A percentile compares a stretch with the other conserved stretches of the same genome.
Conservation (phyloP, 345 rosid genomes). For the Raphanus sativus region DNA sequence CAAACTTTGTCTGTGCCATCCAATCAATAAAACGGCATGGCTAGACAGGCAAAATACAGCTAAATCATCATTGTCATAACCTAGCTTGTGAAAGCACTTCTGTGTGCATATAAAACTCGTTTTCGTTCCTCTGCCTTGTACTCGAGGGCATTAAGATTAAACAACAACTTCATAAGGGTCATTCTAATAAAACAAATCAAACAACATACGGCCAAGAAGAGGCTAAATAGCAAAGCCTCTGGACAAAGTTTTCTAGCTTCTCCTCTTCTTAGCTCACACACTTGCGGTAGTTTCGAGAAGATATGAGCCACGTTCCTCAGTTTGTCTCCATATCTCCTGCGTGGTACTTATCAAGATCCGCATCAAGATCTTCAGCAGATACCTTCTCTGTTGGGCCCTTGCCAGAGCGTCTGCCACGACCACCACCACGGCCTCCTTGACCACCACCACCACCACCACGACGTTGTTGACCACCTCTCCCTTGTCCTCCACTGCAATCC, state of each 20-base stretch:
- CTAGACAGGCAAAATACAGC: neutral
- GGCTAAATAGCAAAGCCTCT: slow-evolving; percentile 32
- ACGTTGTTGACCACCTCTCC: slow-evolving; percentile 54
- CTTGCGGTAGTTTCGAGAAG: slow-evolving; percentile 8
- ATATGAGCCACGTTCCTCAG: slow-evolving; percentile 3
- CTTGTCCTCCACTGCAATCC: slow-evolving; percentile 32
- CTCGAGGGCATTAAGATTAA: neutral
- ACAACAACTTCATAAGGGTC: slow-evolving; percentile 21
- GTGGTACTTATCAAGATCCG: slow-evolving; percentile 89
- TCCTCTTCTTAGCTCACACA: slow-evolving; percentile 28
- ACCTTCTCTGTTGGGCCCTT: slow-evolving; percentile 68
- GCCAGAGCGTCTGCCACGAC: slow-evolving; percentile 54
- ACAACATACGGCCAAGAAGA: slow-evolving; percentile 40
- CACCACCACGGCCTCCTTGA: slow-evolving; percentile 47
- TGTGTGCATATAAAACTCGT: neutral
- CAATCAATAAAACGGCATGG: neutral
- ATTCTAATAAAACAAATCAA: slow-evolving; percentile 32
- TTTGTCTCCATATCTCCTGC: slow-evolving; percentile 78
- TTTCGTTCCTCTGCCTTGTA: neutral
- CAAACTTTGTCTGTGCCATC: neutral
- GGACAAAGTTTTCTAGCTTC: slow-evolving; percentile 7
- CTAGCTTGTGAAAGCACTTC: neutral
- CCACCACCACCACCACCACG: slow-evolving; percentile 42
- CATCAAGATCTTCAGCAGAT: slow-evolving; percentile 95
- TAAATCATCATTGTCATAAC: neutral